Conservation (phyloP, 2,329 filamentous ascomycete species). For the Aspergillus quadrilineatus region DNA sequence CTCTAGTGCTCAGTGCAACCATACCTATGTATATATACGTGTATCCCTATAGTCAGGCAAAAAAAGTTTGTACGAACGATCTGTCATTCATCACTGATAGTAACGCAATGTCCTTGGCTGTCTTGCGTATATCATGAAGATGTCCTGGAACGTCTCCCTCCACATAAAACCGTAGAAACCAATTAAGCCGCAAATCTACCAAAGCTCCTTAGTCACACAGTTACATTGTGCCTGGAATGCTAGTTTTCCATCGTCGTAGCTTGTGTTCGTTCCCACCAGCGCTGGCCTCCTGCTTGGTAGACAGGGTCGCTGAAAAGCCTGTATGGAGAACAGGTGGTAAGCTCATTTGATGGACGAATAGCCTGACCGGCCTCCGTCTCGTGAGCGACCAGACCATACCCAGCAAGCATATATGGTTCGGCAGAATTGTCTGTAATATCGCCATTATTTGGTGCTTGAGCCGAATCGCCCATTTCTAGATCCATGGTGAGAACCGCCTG, state of each 20-base stretch:
- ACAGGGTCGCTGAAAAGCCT: conserved; percentile 41
- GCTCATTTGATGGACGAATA: conserved; percentile 20
- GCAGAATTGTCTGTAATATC: conserved; percentile 46
- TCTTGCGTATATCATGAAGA: neutral
- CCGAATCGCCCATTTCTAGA: conserved; percentile 48
- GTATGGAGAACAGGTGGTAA: conserved; percentile 35
- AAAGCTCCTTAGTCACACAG: neutral
- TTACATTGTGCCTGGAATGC: neutral
- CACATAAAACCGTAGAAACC: neutral
- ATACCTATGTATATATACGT: neutral
- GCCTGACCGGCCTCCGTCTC: conserved; percentile 33
- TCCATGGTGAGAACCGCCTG: neutral
- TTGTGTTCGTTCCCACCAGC: conserved; percentile 39
- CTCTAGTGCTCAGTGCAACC: neutral
- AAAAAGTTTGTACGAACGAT: neutral
- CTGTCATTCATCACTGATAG: neutral
- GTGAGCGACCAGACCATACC: conserved; percentile 70
- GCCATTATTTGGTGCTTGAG: conserved; percentile 20
- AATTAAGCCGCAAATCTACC: neutral
- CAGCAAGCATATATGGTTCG: conserved; percentile 82
- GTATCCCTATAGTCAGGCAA: neutral
- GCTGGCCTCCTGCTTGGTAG: conserved; percentile 34
- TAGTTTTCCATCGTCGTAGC: conserved; percentile 37
- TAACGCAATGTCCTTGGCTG: neutral
- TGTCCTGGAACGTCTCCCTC: neutral